Percentiles rank a stretch among this genome's conserved stretches.
These are phyloP conservation scores for Nannochloropsis gaditana DNA, from an alignment of 108 stramenopile genomes.

Conservation along the genomic window DNA sequence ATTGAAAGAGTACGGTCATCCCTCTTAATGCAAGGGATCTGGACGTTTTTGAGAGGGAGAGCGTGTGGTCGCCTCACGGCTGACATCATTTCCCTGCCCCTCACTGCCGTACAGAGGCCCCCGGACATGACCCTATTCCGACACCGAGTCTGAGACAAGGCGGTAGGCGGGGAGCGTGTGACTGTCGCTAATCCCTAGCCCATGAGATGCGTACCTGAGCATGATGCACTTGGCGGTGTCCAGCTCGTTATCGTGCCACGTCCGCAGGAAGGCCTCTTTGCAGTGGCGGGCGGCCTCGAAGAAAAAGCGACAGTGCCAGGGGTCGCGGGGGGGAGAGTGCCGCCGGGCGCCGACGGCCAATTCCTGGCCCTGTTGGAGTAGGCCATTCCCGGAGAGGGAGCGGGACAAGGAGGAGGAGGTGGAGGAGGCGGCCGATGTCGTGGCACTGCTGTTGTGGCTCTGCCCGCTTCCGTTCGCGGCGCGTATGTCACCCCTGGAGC, in stretches of 20 bases:
- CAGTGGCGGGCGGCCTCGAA: not conserved
- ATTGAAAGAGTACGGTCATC: not conserved
- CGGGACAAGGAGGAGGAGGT: not conserved
- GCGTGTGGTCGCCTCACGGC: too few species aligned
- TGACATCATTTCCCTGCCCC: too few species aligned
- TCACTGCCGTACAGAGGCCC: too few species aligned
- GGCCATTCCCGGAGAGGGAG: not conserved
- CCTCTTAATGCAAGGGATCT: too few species aligned
- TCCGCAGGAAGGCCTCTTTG: not conserved
- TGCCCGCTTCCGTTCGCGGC: not conserved
- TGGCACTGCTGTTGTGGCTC: not conserved
- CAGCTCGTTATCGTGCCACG: conserved; percentile 8
- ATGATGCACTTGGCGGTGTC: conserved; percentile 12
- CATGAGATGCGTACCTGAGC: not conserved
- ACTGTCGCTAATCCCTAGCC: too few species aligned
- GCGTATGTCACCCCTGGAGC: conserved; percentile 5
- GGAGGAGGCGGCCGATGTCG: not conserved
- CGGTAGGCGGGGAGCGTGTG: too few species aligned
- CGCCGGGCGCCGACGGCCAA: not conserved
- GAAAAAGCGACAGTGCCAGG: conserved; percentile 14
- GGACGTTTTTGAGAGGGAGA: too few species aligned
- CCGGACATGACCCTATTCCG: too few species aligned
- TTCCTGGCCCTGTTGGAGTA: not conserved
- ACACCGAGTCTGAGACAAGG: too few species aligned
- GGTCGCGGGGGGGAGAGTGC: not conserved